Evolutionary conservation across 345 rosid species (phyloP).

Genomic region (Syzygium grande): DNA sequence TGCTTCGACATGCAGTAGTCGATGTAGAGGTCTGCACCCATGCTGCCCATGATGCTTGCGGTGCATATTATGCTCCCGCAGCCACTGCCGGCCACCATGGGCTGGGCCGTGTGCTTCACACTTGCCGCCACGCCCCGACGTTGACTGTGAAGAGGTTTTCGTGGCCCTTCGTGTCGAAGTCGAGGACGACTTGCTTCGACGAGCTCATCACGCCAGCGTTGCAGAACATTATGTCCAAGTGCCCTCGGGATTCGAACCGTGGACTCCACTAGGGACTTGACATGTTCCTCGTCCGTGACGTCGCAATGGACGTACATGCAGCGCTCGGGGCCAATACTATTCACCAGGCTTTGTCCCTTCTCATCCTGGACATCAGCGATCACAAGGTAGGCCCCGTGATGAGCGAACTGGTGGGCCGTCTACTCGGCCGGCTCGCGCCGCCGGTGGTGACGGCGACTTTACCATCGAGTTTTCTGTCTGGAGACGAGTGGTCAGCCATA

Average conservation of each 20-base stretch:
- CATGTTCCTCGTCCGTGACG: conserved; percentile 25
- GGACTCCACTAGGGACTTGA: conserved; percentile 14
- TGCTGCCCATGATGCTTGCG: not conserved
- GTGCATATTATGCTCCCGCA: conserved; percentile 19
- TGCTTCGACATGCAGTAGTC: conserved; percentile 21
- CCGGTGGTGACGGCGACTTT: conserved; percentile 5
- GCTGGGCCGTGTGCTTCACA: conserved; percentile 17
- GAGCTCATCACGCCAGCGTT: conserved; percentile 20
- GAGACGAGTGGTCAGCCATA: not conserved
- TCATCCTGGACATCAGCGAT: not conserved
- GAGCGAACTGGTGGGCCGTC: not conserved
- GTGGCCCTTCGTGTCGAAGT: conserved; percentile 3
- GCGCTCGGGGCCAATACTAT: conserved; percentile 15
- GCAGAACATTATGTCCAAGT: conserved; percentile 24
- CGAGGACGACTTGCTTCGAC: conserved; percentile 3
- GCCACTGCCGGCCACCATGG: conserved; percentile 7
- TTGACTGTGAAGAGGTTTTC: conserved; percentile 12
- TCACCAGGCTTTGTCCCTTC: not conserved
- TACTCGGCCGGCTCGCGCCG: conserved; percentile 7
- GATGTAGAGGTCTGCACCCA: not conserved
- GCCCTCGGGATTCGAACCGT: conserved; percentile 9
- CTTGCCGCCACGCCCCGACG: conserved; percentile 9
- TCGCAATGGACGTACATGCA: conserved; percentile 14
- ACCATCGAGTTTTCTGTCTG: conserved; percentile 2
- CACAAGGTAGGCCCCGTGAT: not conserved